Conservation (phyloP, 2,329 filamentous ascomycete species). For the Cladosporium sphaerospermum region DNA sequence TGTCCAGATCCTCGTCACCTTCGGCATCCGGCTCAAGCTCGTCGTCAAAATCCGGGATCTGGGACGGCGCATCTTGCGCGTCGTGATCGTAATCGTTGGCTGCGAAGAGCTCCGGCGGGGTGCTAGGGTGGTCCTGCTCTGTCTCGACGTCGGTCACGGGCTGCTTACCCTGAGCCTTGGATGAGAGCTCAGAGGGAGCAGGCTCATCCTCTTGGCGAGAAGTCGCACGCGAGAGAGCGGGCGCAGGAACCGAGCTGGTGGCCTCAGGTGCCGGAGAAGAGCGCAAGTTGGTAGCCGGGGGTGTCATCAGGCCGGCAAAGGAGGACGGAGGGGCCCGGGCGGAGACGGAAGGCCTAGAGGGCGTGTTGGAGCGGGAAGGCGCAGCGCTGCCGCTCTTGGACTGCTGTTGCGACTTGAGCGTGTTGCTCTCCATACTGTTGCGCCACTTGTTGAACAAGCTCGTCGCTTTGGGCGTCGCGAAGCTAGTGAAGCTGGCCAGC, state of each 20-base stretch:
- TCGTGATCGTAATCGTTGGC: conserved; percentile 54
- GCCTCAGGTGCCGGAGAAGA: conserved; percentile 48
- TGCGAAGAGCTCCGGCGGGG: conserved; percentile 32
- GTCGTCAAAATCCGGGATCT: conserved; percentile 48
- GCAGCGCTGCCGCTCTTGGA: conserved; percentile 23
- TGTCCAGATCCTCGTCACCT: conserved; percentile 22
- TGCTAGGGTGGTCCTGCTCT: conserved; percentile 14
- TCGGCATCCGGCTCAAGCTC: conserved; percentile 29
- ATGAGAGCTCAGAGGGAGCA: conserved; percentile 6
- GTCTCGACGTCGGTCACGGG: conserved; percentile 17
- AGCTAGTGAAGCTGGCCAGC: conserved; percentile 67
- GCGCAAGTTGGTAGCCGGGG: conserved; percentile 70
- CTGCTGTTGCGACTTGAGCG: conserved; percentile 35
- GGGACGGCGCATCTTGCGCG: conserved; percentile 46
- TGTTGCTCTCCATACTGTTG: conserved; percentile 49
- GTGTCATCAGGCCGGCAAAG: conserved; percentile 77
- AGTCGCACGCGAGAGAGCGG: conserved; percentile 13
- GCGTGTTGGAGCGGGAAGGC: conserved; percentile 36
- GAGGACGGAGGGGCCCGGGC: conserved; percentile 50
- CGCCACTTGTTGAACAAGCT: conserved; percentile 94
- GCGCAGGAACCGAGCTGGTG: conserved; percentile 18
- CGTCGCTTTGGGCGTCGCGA: conserved; percentile 76
- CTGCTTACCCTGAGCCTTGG: conserved; percentile 14
- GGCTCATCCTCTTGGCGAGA: not conserved
- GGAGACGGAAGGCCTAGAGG: conserved; percentile 32